Evolutionary conservation across 116 monocot species (phyloP), one percentile per base, ranked within the genome.

Genomic region (Trichopus zeylanicus): DNA sequence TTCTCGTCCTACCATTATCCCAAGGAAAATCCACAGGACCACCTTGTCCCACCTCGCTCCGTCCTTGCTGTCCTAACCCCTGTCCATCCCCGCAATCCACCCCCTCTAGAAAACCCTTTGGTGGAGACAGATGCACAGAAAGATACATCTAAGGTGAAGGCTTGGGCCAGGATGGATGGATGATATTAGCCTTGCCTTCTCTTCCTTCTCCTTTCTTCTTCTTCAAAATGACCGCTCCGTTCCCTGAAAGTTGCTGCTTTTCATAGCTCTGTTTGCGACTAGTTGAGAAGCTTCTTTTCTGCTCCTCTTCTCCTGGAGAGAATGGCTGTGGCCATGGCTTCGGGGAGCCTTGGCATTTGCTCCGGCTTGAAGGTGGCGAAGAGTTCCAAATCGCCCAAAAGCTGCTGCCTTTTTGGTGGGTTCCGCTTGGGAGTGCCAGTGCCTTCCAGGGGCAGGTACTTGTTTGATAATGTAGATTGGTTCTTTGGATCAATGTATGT

Each of bases 311-410:
- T 42, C 22, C 28, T 21, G n/a, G 42, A 21, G 28, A 9, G 20
- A 22, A 73, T 79, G 79, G 56, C 70, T 29, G 34, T 65, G 23
- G 51, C 79, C 16, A 34, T 70, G 66, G 70, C 67, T 61, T 66
- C 74, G 1, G 74, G 63, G 46, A 59, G 47, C 31, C 6, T 67
- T 51, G 53, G 46, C 19, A 53, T 58, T n/a, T 63, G 48, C 59
- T 10, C 46, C n/a, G 70, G 70, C 0, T 35, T 63, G 39, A 74
- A 53, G 48, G 47, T 34, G 39, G 64, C 25, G 11, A 42, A 39
- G 22, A 30, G 27, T 6, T 38, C 51, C 38, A 11, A 19, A 26
- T 3, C 23, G 28, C 13, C 42, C 7, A 42, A 42, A 42, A 42
- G 42, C 13, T 42, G 42, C 42, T n/a, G n/a, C n/a, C 42, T 42